phyloP scores from a whole-genome alignment of 352 stramenopile genomes.

The Phytophthora citricola region DNA sequence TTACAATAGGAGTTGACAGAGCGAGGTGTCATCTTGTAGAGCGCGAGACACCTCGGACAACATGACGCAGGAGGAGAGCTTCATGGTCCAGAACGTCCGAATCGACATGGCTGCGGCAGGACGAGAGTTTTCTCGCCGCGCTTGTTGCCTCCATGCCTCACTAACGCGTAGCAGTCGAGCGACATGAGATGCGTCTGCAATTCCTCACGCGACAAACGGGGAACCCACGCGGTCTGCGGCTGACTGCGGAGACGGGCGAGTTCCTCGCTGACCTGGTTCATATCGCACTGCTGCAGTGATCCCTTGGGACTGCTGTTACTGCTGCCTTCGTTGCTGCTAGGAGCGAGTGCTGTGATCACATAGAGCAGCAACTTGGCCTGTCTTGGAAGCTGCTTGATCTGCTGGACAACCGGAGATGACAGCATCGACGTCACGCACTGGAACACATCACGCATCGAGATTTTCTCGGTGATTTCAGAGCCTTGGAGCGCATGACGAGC shows the following conservation, averaged over 20 bases:
- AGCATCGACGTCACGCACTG: conserved; percentile 55
- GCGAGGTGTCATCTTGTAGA: conserved; percentile 55
- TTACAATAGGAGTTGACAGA: conserved; percentile 37
- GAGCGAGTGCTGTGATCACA: conserved; percentile 62
- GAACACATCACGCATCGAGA: conserved; percentile 58
- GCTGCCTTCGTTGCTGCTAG: conserved; percentile 33
- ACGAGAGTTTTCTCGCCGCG: conserved; percentile 21
- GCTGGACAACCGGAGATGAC: conserved; percentile 45
- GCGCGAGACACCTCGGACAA: conserved; percentile 50
- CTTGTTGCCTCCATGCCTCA: conserved; percentile 43
- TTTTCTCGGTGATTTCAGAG: conserved; percentile 13
- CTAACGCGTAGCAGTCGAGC: conserved; percentile 76
- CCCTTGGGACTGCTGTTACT: conserved; percentile 10
- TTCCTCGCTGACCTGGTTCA: conserved; percentile 56
- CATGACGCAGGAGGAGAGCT: conserved; percentile 58
- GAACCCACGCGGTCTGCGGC: conserved; percentile 60
- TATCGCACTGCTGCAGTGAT: conserved; percentile 35
- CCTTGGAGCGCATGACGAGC: conserved; percentile 48
- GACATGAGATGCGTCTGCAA: conserved; percentile 65
- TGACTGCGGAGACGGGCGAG: conserved; percentile 47
- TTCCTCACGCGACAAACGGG: conserved; percentile 63
- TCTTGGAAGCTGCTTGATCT: conserved; percentile 70
- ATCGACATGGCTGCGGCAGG: conserved; percentile 21
- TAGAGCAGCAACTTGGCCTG: conserved; percentile 74
- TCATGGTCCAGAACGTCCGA: conserved; percentile 52